A percentile compares a stretch with the other conserved stretches of the same genome.
phyloP scores from a whole-genome alignment of 179 eudicot species.

The Heliamphora pulchella region DNA sequence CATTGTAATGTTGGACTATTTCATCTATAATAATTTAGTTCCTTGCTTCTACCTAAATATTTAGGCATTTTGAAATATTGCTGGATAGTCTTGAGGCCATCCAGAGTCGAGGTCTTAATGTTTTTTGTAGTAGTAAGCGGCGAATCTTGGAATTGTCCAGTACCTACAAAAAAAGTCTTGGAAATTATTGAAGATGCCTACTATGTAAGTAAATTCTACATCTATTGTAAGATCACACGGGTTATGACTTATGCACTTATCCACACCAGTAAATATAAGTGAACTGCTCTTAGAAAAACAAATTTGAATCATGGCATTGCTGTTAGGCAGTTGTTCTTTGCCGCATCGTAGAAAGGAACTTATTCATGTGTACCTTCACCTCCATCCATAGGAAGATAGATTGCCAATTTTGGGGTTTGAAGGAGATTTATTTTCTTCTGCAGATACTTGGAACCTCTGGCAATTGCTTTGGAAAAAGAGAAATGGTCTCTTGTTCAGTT shows the following conservation, averaged over 20 bases:
- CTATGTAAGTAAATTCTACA: neutral
- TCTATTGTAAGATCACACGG: neutral
- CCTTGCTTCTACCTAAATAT: neutral
- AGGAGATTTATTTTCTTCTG: conserved; percentile 11
- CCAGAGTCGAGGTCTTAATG: neutral
- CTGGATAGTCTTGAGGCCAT: neutral
- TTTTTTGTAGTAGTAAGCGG: neutral
- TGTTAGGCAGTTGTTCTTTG: neutral
- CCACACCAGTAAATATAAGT: neutral
- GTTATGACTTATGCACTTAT: neutral
- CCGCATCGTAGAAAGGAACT: neutral
- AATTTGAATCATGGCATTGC: neutral
- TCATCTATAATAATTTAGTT: neutral
- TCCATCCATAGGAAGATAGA: no score
- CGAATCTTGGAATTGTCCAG: conserved; percentile 3
- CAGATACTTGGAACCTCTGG: conserved; percentile 92
- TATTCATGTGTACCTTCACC: neutral
- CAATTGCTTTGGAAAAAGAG: conserved; percentile 84
- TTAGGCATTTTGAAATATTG: neutral
- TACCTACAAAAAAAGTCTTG: neutral
- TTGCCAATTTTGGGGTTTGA: neutral
- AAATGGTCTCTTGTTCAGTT: conserved; percentile 91
- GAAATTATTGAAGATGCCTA: neutral
- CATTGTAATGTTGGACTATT: neutral
- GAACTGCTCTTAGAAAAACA: neutral